Evolutionary conservation across 352 stramenopile genomes (phyloP), one percentile per base, ranked within the genome.

Genomic region (Phytophthora pluvialis): DNA sequence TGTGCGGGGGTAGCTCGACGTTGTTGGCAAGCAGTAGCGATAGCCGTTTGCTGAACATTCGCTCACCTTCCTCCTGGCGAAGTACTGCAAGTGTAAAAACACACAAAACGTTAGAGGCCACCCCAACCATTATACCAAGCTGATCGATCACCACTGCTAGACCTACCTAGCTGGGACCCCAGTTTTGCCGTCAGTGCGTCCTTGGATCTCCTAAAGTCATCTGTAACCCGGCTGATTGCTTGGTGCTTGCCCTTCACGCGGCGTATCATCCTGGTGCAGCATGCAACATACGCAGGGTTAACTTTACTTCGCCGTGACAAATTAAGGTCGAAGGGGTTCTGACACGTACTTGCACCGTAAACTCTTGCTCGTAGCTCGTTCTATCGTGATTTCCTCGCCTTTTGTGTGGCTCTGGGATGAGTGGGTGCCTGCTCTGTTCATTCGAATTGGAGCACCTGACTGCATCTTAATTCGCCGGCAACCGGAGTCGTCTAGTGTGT

Each of bases 401-500:
- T 62, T 64, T 31, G 76, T 68, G 45, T 32, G 33, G 4, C 39
- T 32, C 8, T 66, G 38, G 26, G 28, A 46, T 16, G 42, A 16
- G 6, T 55, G 40, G 9, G n/a, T 25, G 11, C 16, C 32, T 18
- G 35, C 15, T 58, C n/a, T 57, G 12, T 11, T 70, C 43, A 29
- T 18, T 38, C 26, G 60, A 44, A 38, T 21, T 52, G 51, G 15
- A 46, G 28, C 38, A 13, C 64, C 72, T 1, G 80, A 85, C 44
- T 89, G 72, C 76, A 91, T 90, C 45, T 94, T 94, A 64, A 90
- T 89, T 13, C 73, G 68, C 1, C 86, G 80, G 15, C 81, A 90
- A 2, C 86, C 86, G 42, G 75, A 75, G 0, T 70, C 55, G 38
- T 91, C 80, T 5, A 91, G 50, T 21, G 81, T 92, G 48, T 94